These are phyloP conservation scores for Geum urbanum DNA, from an alignment of 306 rosid species.

Conservation along the genomic window DNA sequence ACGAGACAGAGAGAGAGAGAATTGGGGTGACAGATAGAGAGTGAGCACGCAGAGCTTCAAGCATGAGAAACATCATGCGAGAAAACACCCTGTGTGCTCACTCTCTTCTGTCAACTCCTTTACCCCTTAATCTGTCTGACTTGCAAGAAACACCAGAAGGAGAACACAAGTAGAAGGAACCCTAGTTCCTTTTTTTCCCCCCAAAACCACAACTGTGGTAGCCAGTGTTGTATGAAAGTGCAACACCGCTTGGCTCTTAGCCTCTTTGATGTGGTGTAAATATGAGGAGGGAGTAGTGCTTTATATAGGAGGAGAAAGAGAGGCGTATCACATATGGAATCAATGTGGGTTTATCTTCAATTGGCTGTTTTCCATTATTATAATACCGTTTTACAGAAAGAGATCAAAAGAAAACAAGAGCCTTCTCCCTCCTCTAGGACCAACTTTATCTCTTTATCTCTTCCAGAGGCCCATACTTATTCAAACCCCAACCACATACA, in stretches of 20 bases:
- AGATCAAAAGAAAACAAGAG: slow-evolving; percentile 30
- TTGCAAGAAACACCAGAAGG: no score
- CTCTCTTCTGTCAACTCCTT: slow-evolving; percentile 99
- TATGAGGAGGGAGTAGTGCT: slow-evolving; percentile 29
- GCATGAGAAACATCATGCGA: slow-evolving; percentile 51
- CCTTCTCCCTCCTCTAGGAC: slow-evolving; percentile 18
- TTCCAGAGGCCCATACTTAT: slow-evolving; percentile 30
- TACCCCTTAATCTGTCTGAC: slow-evolving; percentile 26
- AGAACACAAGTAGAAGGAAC: no score
- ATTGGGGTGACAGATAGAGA: slow-evolving; percentile 82
- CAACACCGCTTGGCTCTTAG: slow-evolving; percentile 16
- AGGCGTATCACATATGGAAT: slow-evolving; percentile 54
- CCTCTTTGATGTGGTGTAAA: slow-evolving; percentile 17
- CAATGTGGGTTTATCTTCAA: slow-evolving; percentile 57
- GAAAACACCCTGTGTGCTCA: slow-evolving; percentile 96
- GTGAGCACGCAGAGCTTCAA: slow-evolving; percentile 90
- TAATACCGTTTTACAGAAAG: slow-evolving; percentile 23
- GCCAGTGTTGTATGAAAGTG: slow-evolving; percentile 22
- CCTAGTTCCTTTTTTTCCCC: not conserved
- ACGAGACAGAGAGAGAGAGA: slow-evolving; percentile 17
- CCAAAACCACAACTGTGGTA: slow-evolving; percentile 12
- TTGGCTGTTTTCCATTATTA: slow-evolving; percentile 40
- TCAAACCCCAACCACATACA: slow-evolving; percentile 31
- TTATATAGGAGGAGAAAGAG: slow-evolving; percentile 51
- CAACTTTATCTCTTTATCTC: slow-evolving; percentile 43